Evolutionary conservation across 1,139 yeast genomes (phyloP).

Genomic region (Pichia inconspicua): DNA sequence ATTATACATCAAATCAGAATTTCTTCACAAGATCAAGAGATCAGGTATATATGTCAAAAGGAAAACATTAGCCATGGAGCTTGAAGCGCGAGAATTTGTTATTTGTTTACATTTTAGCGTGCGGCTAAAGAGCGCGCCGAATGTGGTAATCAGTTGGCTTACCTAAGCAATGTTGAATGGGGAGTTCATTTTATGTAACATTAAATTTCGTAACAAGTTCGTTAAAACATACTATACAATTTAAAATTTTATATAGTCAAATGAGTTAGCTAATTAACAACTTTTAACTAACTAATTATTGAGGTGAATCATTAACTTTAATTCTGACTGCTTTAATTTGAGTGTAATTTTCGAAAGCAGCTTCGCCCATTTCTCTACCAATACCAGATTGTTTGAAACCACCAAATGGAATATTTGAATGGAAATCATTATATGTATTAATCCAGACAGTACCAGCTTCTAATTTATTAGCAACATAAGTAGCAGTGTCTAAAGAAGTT

Average conservation of each 20-base stretch:
- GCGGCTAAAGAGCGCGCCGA: neutral
- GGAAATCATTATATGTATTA: constrained; percentile 70
- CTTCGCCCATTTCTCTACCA: constrained; percentile 76
- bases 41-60: neutral
- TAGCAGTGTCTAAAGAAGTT: constrained; percentile 41
- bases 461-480: constrained; percentile 51
- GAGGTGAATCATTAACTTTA: constrained; percentile 18
- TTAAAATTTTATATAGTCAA: no score
- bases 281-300: constrained; percentile 9
- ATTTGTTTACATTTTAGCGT: neutral
- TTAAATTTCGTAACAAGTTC: no score
- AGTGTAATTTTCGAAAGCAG: constrained; percentile 64
- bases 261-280: neutral
- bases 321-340: constrained; percentile 68
- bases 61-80: neutral
- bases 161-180: no score
- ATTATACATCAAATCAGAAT: neutral
- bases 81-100: neutral
- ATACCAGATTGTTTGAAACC: constrained; percentile 72
- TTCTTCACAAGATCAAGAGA: neutral
- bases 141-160: neutral
- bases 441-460: constrained; percentile 73
- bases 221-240: no score
- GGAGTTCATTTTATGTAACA: no score
- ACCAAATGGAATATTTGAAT: constrained; percentile 68